Evolutionary conservation across 345 rosid species (phyloP), one percentile per base, ranked within the genome.

Genomic region (Odontarrhena argentea): DNA sequence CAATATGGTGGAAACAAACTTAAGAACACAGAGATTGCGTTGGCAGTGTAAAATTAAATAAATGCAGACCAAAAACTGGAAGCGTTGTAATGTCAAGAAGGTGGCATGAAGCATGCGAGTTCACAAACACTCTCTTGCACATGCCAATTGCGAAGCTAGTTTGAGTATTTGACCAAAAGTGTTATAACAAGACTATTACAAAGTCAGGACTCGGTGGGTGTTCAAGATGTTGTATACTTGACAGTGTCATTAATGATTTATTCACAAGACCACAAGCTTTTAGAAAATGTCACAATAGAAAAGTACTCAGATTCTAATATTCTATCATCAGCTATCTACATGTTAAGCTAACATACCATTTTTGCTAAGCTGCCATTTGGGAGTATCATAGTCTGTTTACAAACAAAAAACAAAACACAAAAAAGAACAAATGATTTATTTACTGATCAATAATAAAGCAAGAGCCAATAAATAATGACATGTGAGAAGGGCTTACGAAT

Each of bases 371-470:
- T 96, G 57, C 86, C 90, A 78, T 80, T 87, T 42, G 97, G 99
- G 76, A 91, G 96, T 70, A 95, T 80, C 97, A 91, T 87, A 1
- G 93, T 91, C 97, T 95, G 86, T 58, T 68, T 69, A 64, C 68
- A 77, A 63, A 28, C 38, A 50, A 60, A 47, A 51, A 51, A 51
- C 6, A 18, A 4, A 9, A 25, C 36, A 32, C 36, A 42, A 67
- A 36, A 44, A 32, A 12, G 5, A 6, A 22, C 18, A 34, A 32
- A 10, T 40, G 18, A 51, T 59, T 25, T 11, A 7, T 59, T 36
- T 12, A 61, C 47, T 18, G 24, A 53, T 60, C 15, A 66, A 9
- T 38, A 55, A 47, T 38, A 46, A 28, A 67, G 13, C 63, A 61
- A 55, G 34, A 55, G 32, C 30, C 47, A 46, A 7, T 42, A 65